A percentile compares a stretch with the other conserved stretches of the same genome.
Evolutionary conservation across 2,329 filamentous ascomycete species (phyloP).

Genomic region (Penicillium sp.): DNA sequence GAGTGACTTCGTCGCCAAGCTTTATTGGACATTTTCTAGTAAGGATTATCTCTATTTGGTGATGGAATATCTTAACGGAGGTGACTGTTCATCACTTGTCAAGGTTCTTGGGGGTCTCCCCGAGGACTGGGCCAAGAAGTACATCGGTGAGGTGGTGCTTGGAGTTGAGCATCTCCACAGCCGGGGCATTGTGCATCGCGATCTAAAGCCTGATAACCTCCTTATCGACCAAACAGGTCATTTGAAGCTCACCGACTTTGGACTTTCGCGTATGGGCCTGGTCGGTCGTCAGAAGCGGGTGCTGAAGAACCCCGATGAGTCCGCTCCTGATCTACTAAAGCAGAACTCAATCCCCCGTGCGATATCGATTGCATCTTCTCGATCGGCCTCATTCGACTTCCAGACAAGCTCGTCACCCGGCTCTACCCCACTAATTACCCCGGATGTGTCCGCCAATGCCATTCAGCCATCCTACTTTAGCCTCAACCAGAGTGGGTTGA

Average conservation of each 20-base stretch:
- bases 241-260: conserved; percentile 95
- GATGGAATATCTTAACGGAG: conserved; percentile 98
- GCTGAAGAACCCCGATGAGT: conserved; percentile 71
- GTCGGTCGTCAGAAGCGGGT: conserved; percentile 95
- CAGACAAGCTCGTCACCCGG: conserved; percentile 76
- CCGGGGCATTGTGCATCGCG: conserved; percentile 91
- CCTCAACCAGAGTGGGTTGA: conserved; percentile 53
- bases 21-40: conserved; percentile 99
- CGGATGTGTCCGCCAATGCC: conserved; percentile 65
- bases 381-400: conserved; percentile 90
- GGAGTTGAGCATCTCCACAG: conserved; percentile 94
- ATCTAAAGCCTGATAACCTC: conserved; percentile 94
- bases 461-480: conserved; percentile 92
- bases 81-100: conserved; percentile 93
- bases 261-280: conserved; percentile 92
- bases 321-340: conserved; percentile 88
- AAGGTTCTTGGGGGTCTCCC: conserved; percentile 88
- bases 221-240: conserved; percentile 96
- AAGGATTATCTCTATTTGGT: conserved; percentile 98
- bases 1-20: conserved; percentile 96
- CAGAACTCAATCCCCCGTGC: conserved; percentile 86
- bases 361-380: conserved; percentile 80
- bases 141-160: conserved; percentile 92
- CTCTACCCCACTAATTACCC: conserved; percentile 82
- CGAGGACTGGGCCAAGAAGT: conserved; percentile 98